A percentile compares a stretch with the other conserved stretches of the same genome.
phyloP scores from a whole-genome alignment of 352 stramenopile species.

The Globisporangium paddicum region DNA sequence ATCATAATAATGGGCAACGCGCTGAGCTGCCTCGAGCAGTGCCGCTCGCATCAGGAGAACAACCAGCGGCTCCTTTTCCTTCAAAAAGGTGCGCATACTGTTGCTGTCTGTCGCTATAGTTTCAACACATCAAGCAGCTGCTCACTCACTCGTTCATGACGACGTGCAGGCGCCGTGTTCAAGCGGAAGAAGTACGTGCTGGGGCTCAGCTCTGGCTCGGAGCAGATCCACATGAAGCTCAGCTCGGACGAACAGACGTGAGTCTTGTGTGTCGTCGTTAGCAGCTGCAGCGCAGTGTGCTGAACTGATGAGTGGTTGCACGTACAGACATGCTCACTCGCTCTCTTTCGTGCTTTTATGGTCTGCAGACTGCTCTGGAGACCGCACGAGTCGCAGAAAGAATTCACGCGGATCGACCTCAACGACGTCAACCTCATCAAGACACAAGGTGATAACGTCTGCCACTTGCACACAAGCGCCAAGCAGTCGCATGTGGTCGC shows the following conservation, averaged over 20 bases:
- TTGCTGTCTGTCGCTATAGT: background rate
- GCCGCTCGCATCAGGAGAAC: slow-evolving; percentile 57
- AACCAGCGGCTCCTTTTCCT: slow-evolving; percentile 63
- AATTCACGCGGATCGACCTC: slow-evolving; percentile 42
- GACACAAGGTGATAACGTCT: slow-evolving; percentile 28
- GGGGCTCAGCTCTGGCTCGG: slow-evolving; percentile 51
- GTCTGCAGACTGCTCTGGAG: slow-evolving; percentile 62
- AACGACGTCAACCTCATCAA: slow-evolving; percentile 47
- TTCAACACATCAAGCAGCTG: background rate
- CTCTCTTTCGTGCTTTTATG: background rate
- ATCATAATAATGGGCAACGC: slow-evolving; percentile 71
- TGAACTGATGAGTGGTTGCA: background rate
- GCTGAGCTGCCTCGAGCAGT: slow-evolving; percentile 79
- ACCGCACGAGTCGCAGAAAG: slow-evolving; percentile 46
- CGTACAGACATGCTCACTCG: background rate
- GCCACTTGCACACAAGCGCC: background rate
- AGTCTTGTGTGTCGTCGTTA: background rate
- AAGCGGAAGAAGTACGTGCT: slow-evolving; percentile 75
- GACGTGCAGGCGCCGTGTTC: slow-evolving; percentile 45
- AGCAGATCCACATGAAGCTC: slow-evolving; percentile 60
- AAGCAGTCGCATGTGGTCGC: background rate
- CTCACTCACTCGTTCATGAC: background rate
- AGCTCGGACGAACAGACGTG: slow-evolving; percentile 60
- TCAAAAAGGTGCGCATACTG: slow-evolving; percentile 44
- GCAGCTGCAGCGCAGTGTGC: background rate